These are phyloP conservation scores for Teunomyces aglyptinius DNA, from an alignment of 805 yeast genomes.

Conservation along the genomic window DNA sequence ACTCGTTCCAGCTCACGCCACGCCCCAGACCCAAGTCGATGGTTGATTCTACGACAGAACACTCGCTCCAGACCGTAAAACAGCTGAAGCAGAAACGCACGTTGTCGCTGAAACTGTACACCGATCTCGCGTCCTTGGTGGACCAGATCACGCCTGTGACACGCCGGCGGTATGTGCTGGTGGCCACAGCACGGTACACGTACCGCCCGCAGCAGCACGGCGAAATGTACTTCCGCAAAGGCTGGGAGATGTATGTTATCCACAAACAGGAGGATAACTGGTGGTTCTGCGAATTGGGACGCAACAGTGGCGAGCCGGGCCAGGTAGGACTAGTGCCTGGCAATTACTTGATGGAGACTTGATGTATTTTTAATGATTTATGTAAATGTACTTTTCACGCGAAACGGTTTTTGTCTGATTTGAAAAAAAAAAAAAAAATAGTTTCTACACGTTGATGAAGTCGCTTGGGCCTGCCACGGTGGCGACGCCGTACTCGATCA, in stretches of 20 bases:
- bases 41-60: conserved; percentile 15
- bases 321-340: conserved; percentile 44
- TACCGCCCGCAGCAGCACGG: conserved; percentile 42
- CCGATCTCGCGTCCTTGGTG: conserved; percentile 30
- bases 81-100: conserved; percentile 8
- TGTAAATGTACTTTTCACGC: background rate
- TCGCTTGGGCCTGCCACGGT: conserved; percentile 21
- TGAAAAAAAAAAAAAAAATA: background rate
- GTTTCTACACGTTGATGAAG: conserved; percentile 1
- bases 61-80: conserved; percentile 1
- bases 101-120: conserved; percentile 34
- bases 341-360: conserved; percentile 39
- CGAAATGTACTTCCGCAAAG: conserved; percentile 38
- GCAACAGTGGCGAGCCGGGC: conserved; percentile 35
- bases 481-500: conserved; percentile 22
- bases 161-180: conserved; percentile 26
- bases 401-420: background rate
- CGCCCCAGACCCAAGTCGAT: conserved; percentile 25
- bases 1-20: conserved; percentile 25
- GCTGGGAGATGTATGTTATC: conserved; percentile 41
- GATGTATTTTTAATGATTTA: conserved; percentile 7
- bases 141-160: conserved; percentile 31
- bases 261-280: conserved; percentile 45
- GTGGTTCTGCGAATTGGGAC: conserved; percentile 42
- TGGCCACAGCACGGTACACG: conserved; percentile 39